Percentiles rank a stretch among this genome's conserved stretches.
Conservation (phyloP, 345 rosid species). For the Euphorbia lathyris region DNA sequence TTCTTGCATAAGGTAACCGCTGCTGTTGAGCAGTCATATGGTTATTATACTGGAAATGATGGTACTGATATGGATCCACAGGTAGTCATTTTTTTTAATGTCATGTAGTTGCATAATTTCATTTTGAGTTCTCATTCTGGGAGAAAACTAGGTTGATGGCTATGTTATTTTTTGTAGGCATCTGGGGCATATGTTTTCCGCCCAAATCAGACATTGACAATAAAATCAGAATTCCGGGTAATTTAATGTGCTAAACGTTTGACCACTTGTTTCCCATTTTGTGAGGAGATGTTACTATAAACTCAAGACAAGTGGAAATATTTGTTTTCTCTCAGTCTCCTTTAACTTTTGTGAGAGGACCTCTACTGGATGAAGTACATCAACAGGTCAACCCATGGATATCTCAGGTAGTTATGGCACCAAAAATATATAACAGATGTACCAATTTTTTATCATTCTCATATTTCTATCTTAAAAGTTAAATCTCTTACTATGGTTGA, state of each 20-base stretch:
- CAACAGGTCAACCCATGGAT: constrained; percentile 70
- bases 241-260: constrained; percentile 16
- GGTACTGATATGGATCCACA: constrained; percentile 90
- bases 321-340: constrained; percentile 47
- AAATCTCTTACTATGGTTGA: background rate
- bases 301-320: constrained; percentile 11
- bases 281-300: background rate
- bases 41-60: constrained; percentile 83
- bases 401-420: constrained; percentile 60
- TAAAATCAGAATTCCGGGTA: constrained; percentile 58
- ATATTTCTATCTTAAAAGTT: background rate
- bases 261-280: background rate
- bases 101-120: constrained; percentile 6
- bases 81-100: constrained; percentile 37
- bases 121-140: constrained; percentile 10
- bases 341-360: constrained; percentile 62
- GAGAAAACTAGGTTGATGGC: background rate
- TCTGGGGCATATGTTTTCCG: constrained; percentile 97
- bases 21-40: constrained; percentile 57
- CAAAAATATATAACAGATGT: constrained; percentile 8
- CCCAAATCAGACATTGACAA: constrained; percentile 54
- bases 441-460: constrained; percentile 7
- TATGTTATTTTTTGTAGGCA: constrained; percentile 40
- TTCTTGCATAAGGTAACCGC: constrained; percentile 43
- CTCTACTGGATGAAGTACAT: constrained; percentile 85